These are phyloP conservation scores for Cyberlindnera mississippiensis DNA, from an alignment of 805 yeast genomes.

Conservation along the genomic window DNA sequence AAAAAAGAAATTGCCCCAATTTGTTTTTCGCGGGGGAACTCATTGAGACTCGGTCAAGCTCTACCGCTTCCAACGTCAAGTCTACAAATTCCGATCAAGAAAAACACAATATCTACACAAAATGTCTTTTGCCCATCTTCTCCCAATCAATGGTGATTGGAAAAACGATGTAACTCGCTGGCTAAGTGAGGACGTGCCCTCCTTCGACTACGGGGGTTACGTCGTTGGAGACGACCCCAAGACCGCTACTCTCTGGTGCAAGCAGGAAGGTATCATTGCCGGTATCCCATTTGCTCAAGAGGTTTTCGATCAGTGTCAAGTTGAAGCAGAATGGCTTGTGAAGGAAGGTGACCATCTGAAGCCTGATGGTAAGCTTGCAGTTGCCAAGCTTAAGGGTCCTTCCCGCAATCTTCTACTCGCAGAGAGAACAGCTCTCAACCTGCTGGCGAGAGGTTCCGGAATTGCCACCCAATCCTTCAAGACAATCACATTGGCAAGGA, in stretches of 20 bases:
- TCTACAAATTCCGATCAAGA: not conserved
- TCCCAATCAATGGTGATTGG: slow-evolving; percentile 82
- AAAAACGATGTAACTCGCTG: slow-evolving; percentile 69
- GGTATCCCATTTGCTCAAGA: slow-evolving; percentile 91
- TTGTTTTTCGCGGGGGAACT: slow-evolving; percentile 1
- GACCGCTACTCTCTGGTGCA: slow-evolving; percentile 76
- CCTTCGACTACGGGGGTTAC: slow-evolving; percentile 90
- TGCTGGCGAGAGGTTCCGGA: slow-evolving; percentile 81
- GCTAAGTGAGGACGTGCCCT: slow-evolving; percentile 86
- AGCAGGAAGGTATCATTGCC: slow-evolving; percentile 71
- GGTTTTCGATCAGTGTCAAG: slow-evolving; percentile 70
- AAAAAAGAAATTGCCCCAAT: slow-evolving; percentile 9
- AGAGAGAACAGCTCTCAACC: slow-evolving; percentile 81
- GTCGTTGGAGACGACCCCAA: slow-evolving; percentile 81
- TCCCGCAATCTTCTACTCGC: slow-evolving; percentile 76
- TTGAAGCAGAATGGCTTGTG: slow-evolving; percentile 67
- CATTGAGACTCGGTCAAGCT: not conserved
- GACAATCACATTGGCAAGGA: slow-evolving; percentile 57
- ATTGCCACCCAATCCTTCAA: slow-evolving; percentile 71
- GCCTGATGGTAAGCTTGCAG: slow-evolving; percentile 59
- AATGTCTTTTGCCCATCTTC: slow-evolving; percentile 41
- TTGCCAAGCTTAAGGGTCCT: slow-evolving; percentile 77
- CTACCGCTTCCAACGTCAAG: not conserved
- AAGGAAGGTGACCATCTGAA: slow-evolving; percentile 63
- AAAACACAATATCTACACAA: not conserved